Conservation (phyloP, 768 basidiomycete genomes). For the Trametes punicea region DNA sequence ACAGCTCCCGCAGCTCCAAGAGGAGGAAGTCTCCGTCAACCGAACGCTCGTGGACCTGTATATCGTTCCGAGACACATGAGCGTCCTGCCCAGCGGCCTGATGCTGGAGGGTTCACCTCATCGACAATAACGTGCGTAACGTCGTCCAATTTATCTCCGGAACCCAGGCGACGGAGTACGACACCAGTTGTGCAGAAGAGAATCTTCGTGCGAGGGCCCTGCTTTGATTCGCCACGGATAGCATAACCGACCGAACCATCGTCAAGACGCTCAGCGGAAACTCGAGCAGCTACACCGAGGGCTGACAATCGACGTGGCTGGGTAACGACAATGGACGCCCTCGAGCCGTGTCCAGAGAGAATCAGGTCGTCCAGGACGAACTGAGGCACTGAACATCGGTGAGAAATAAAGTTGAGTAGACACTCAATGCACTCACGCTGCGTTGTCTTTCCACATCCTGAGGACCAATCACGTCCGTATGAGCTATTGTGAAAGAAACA, state of each 20-base stretch:
- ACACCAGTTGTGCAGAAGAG: constrained; percentile 95
- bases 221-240: constrained; percentile 82
- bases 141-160: constrained; percentile 63
- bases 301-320: constrained; percentile 90
- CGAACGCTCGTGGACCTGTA: constrained; percentile 85
- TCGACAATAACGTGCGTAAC: constrained; percentile 88
- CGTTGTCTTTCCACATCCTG: constrained; percentile 89
- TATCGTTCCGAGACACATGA: background rate
- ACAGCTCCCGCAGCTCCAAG: constrained; percentile 75
- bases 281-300: constrained; percentile 82
- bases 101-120: constrained; percentile 59
- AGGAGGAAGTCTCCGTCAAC: constrained; percentile 89
- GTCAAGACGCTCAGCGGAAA: constrained; percentile 73
- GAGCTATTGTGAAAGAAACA: background rate
- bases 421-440: constrained; percentile 59
- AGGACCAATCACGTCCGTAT: background rate
- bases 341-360: constrained; percentile 50
- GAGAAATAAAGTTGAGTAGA: background rate
- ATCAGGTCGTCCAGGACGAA: constrained; percentile 88
- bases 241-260: constrained; percentile 85
- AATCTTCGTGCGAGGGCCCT: constrained; percentile 62
- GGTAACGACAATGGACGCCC: constrained; percentile 76
- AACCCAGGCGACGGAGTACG: constrained; percentile 73
- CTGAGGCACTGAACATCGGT: constrained; percentile 61
- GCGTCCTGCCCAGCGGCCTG: background rate